Evolutionary conservation across 2,329 filamentous ascomycete species (phyloP).

Genomic region (Elsinoe ampelina): DNA sequence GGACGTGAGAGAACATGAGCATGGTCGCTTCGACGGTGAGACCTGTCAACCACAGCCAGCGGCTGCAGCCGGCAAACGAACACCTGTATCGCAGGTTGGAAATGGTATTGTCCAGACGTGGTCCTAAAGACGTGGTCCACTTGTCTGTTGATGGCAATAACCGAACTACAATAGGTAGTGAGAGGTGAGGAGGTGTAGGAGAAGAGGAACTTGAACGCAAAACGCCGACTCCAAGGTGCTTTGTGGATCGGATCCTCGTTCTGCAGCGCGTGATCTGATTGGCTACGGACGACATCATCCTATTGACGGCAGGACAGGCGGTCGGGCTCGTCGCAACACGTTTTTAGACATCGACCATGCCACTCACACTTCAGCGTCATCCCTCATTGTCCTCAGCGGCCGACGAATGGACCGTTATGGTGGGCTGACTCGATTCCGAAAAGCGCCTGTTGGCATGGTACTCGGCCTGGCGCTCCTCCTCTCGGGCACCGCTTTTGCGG

Average conservation of each 20-base stretch:
- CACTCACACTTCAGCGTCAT: not conserved
- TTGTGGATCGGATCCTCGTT: not conserved
- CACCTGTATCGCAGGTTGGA: too few species aligned
- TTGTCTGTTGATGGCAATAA: too few species aligned
- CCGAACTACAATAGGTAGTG: too few species aligned
- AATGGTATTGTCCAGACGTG: too few species aligned
- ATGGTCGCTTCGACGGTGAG: too few species aligned
- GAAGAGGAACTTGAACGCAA: not conserved
- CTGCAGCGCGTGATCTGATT: not conserved
- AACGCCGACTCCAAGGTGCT: not conserved
- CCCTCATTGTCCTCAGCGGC: not conserved
- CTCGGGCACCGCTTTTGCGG: constrained; percentile 5
- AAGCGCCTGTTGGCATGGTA: constrained; percentile 2
- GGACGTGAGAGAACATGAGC: too few species aligned
- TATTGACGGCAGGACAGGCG: not conserved
- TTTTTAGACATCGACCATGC: not conserved
- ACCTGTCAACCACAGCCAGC: too few species aligned
- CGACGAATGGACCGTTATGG: not conserved
- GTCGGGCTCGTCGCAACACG: not conserved
- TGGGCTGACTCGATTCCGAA: not conserved
- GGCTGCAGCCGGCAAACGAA: too few species aligned
- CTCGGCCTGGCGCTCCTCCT: constrained; percentile 9
- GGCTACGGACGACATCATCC: constrained; percentile 5
- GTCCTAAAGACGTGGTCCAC: too few species aligned
- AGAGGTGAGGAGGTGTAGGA: not conserved